phyloP scores from a whole-genome alignment of 805 yeast genomes.

The Candida corydali region DNA sequence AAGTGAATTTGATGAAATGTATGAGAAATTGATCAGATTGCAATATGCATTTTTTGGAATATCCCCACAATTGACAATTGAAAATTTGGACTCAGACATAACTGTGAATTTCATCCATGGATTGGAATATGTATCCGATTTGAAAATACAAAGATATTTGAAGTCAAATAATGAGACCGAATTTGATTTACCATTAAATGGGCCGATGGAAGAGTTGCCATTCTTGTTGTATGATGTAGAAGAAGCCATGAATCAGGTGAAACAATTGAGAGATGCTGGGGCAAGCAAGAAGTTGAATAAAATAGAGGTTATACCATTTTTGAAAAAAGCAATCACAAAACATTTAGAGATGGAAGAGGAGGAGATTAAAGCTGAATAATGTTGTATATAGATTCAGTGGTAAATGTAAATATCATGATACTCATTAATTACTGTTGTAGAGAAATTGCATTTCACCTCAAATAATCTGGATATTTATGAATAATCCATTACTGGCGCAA shows the following conservation, averaged over 20 bases:
- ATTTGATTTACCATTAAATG: constrained; percentile 32
- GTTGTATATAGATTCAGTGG: not conserved
- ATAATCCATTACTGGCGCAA: too few species aligned
- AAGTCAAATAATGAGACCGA: constrained; percentile 17
- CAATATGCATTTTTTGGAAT: constrained; percentile 86
- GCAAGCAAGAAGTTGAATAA: constrained; percentile 26
- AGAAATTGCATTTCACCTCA: too few species aligned
- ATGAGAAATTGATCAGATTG: constrained; percentile 70
- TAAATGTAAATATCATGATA: not conserved
- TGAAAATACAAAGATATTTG: constrained; percentile 49
- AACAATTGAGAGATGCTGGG: constrained; percentile 44
- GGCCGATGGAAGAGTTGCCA: constrained; percentile 38
- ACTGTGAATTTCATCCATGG: constrained; percentile 54
- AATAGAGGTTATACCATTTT: constrained; percentile 37
- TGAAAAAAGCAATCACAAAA: constrained; percentile 24
- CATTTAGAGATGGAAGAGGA: constrained; percentile 1
- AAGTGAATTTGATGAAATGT: constrained; percentile 52
- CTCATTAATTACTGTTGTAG: too few species aligned
- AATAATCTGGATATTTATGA: too few species aligned
- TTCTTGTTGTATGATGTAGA: constrained; percentile 29
- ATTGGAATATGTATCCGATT: constrained; percentile 59
- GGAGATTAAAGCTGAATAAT: not conserved
- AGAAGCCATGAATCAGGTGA: constrained; percentile 44
- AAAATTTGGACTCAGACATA: constrained; percentile 54
- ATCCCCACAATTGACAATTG: constrained; percentile 56